Evolutionary conservation across 805 yeast species (phyloP), one percentile per base, ranked within the genome.

Genomic region (Myxozyma vanderwaltii): DNA sequence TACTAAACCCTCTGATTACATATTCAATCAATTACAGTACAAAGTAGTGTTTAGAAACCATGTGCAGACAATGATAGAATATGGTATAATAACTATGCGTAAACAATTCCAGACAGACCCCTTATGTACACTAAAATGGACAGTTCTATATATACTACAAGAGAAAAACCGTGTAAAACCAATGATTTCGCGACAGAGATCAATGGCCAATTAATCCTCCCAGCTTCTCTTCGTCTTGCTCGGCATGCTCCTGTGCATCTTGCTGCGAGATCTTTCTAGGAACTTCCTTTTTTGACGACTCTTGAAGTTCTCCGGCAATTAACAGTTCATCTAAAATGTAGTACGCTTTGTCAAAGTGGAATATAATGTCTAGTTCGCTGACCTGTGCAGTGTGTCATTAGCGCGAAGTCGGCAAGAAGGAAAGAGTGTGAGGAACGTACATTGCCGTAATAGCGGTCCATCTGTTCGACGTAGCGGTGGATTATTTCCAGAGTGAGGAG

Each of bases 401-500:
- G 6, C 21, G 41, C n/a, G n/a, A 15, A 15, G 21, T 38, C n/a
- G 21, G n/a, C 6, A 17, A 38, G 41, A 36, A 5, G 8, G 7
- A 17, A 15, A 10, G 24, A 38, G 21, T 8, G 4, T 8, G 41
- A 17, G n/a, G 41, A 41, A 44, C 48, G 19, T 17, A 94, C 99
- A 70, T 90, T 92, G 12, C 97, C 97, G 71, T 89, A 94, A 60
- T 91, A 84, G 67, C 88, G 86, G 77, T 94, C 99, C 97, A 94
- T 90, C 65, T 89, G 91, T 73, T 94, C 99, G 41, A 94, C 99
- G 72, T 86, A 94, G 61, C 97, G 79, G 72, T 94, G 99, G 52
- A 94, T 86, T 17, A 88, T 77, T 69, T 94, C 99, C 57, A 94
- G 77, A 1, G 95, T 85, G 55, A 89, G 74, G 63, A 94, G 78